Percentiles rank a stretch among this genome's conserved stretches.
phyloP scores from a whole-genome alignment of 2,329 filamentous ascomycete species.

The Ceratocystis destructans region DNA sequence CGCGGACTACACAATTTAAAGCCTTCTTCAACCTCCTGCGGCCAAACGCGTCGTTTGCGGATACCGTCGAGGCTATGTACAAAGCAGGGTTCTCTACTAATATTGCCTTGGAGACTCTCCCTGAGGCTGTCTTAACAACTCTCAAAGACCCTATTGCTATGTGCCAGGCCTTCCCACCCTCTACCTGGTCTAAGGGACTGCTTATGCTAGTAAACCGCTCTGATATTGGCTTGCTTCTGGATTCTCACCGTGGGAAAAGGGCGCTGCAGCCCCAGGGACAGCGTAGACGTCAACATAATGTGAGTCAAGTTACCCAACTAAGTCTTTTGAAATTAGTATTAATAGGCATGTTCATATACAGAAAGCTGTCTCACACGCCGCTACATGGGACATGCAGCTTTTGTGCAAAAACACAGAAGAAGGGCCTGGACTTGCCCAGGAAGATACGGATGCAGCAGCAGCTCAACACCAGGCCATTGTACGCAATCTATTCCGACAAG shows the following conservation, averaged over 20 bases:
- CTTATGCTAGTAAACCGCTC: constrained; percentile 66
- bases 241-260: constrained; percentile 26
- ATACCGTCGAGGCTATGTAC: constrained; percentile 62
- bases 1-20: constrained; percentile 56
- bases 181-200: constrained; percentile 57
- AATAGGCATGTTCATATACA: constrained; percentile 7
- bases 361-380: constrained; percentile 45
- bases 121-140: constrained; percentile 67
- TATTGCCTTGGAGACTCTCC: constrained; percentile 61
- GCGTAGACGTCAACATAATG: background rate
- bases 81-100: constrained; percentile 51
- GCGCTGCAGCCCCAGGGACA: background rate
- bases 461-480: constrained; percentile 74
- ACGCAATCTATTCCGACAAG: constrained; percentile 76
- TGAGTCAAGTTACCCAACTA: background rate
- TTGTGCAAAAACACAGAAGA: constrained; percentile 57
- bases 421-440: constrained; percentile 34
- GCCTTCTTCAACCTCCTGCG: constrained; percentile 49
- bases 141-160: constrained; percentile 72
- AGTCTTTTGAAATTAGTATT: background rate
- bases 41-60: constrained; percentile 37
- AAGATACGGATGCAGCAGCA: constrained; percentile 67
- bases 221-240: constrained; percentile 57
- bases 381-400: constrained; percentile 61
- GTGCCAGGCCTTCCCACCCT: constrained; percentile 70